A percentile compares a stretch with the other conserved stretches of the same genome.
Conservation (phyloP, 208 protist species). For the Trypanosoma cruzi region DNA sequence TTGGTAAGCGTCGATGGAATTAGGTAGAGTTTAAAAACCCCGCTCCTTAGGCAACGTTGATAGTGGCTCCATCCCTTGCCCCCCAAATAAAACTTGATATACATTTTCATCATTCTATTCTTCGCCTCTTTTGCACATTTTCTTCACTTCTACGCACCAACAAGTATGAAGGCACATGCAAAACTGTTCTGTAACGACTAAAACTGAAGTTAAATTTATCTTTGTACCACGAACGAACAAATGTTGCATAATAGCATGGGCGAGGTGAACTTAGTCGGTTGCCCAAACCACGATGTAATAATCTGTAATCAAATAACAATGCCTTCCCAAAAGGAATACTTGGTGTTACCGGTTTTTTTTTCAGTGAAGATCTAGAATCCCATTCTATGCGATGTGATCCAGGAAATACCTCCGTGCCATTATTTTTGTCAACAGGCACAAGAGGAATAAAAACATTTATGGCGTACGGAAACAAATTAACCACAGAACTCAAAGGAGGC, state of each 20-base stretch:
- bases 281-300: slow-evolving; percentile 54
- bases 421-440: slow-evolving; percentile 45
- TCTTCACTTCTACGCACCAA: slow-evolving; percentile 21
- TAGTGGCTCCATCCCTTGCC: background rate
- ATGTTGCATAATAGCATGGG: slow-evolving; percentile 70
- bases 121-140: slow-evolving; percentile 7
- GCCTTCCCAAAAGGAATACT: slow-evolving; percentile 40
- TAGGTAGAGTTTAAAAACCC: slow-evolving; percentile 19
- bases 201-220: slow-evolving; percentile 68
- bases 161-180: slow-evolving; percentile 38
- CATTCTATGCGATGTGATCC: slow-evolving; percentile 33
- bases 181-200: slow-evolving; percentile 37
- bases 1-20: too few relatives aligned
- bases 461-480: slow-evolving; percentile 62
- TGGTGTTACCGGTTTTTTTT: slow-evolving; percentile 33
- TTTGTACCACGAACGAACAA: slow-evolving; percentile 54
- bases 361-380: slow-evolving; percentile 5
- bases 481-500: slow-evolving; percentile 43
- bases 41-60: too few relatives aligned
- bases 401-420: slow-evolving; percentile 67
- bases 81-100: background rate
- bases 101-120: background rate
- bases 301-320: slow-evolving; percentile 69
- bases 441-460: slow-evolving; percentile 80
- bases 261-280: slow-evolving; percentile 40